These are phyloP conservation scores for Hexamita inflata DNA, from an alignment of 208 protist genomes.

Conservation along the genomic window DNA sequence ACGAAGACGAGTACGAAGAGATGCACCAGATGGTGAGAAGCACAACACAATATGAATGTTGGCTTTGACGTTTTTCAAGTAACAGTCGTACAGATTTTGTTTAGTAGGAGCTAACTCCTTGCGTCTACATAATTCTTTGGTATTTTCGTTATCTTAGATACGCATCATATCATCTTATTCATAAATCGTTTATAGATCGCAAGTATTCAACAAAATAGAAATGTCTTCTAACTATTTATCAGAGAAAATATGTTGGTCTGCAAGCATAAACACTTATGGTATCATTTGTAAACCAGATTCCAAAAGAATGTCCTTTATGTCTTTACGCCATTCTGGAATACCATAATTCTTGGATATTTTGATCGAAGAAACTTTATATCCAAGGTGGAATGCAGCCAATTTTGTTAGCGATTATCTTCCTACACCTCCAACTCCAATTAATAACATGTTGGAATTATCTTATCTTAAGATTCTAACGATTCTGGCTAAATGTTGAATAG, in stretches of 20 bases:
- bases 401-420: constrained; percentile 66
- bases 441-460: constrained; percentile 76
- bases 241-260: no score
- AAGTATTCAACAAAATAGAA: no score
- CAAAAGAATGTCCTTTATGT: constrained; percentile 79
- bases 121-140: no score
- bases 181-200: no score
- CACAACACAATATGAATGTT: constrained; percentile 85
- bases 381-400: constrained; percentile 64
- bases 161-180: no score
- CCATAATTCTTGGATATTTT: constrained; percentile 64
- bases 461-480: constrained; percentile 82
- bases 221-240: no score
- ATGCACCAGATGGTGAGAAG: constrained; percentile 86
- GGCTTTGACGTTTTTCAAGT: constrained; percentile 64
- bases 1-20: constrained; percentile 77
- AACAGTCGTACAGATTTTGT: background rate
- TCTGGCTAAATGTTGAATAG: constrained; percentile 69
- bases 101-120: no score
- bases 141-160: no score
- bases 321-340: constrained; percentile 82
- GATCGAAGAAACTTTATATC: constrained; percentile 79
- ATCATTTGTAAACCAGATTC: constrained; percentile 68
- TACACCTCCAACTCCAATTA: constrained; percentile 85
- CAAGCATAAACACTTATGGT: constrained; percentile 86